Base-by-base conservation (phyloP, 139 green algal species). In the Diplosphaera chodatii region DNA sequence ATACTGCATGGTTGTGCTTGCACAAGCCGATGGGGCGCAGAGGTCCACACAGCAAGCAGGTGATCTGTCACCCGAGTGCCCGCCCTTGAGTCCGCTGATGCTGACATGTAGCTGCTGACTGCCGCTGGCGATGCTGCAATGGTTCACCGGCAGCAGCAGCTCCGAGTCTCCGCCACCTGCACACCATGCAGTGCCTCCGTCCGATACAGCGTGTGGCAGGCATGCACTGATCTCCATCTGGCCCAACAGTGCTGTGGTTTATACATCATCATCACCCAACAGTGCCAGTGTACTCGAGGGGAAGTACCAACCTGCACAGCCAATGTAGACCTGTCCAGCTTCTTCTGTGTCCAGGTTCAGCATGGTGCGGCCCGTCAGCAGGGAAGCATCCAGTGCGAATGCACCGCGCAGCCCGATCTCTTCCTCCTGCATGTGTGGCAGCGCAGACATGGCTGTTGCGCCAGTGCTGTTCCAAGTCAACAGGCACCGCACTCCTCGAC, bases 261-360 rank as follows among this genome's bases (percentile, higher is more conserved):
- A n/a, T n/a, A n/a, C n/a, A n/a, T n/a, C n/a, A n/a, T n/a, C n/a
- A n/a, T n/a, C n/a, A n/a, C n/a, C n/a, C n/a, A n/a, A n/a, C n/a
- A n/a, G n/a, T n/a, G n/a, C n/a, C n/a, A n/a, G n/a, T n/a, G n/a
- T n/a, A n/a, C n/a, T n/a, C n/a, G n/a, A n/a, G n/a, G n/a, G n/a
- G n/a, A n/a, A n/a, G n/a, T n/a, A 65, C 40, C 80, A 63, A 40
- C 87, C 83, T 16, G 85, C 82, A 64, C 89, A 94, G 25, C 89
- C 87, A 3, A 92, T 88, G 78, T 86, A 94, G 40, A 94, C 78
- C 55, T 90, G 79, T 6, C 77, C 79, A 86, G 63, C 31, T 20
- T 70, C 86, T 74, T 94, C 89, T n/a, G 89, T 87, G 76, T 91
- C 88, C 68, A 94, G 66, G 73, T 94, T 94, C 1, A 94, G 79